Evolutionary conservation across 805 yeast genomes (phyloP), one percentile per base, ranked within the genome.

Genomic region (Metschnikowia matae): DNA sequence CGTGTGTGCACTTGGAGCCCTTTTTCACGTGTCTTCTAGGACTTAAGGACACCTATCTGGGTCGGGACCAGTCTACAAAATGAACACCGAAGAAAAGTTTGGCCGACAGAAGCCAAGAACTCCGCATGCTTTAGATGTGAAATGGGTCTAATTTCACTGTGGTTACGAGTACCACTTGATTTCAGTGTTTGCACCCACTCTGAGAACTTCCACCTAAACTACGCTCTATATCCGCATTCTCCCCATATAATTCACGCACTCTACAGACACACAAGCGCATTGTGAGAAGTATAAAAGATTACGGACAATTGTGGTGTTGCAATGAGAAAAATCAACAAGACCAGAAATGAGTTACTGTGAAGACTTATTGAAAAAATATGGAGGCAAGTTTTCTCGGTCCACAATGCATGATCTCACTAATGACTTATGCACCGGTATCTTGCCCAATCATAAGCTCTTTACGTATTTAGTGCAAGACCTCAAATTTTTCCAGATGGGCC

Each of bases 381-480:
- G 46, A 4, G 54, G 50, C 11, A 46, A 58, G 18, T 69, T 67
- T 52, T 47, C 55, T 5, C 52, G 54, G 37, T 67, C 80, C 1
- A 68, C 69, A 6, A 56, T 64, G 26, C 81, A 76, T 53, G 65
- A 62, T 6, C 63, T 78, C 35, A 74, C 81, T 23, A 63, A 63
- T 35, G 79, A 80, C 52, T 56, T 77, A 38, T 78, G 81, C 54
- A 55, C 55, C 10, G 84, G 84, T 1, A 67, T 73, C 1, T 60
- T 80, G 13, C 62, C 74, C 0, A 75, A 77, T 53, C 59, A 67
- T 44, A 71, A 62, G 35, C 62, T 79, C 14, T 74, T 63, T 58
- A 68, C 75, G 1, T 80, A 80, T 53, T 55, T 79, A 46, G 66
- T 68, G 1, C 83, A 80, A 57, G 84, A 80, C 58, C 59, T 77